Evolutionary conservation across 495 filamentous ascomycete species (phyloP).

Genomic region (Lepraria neglecta): DNA sequence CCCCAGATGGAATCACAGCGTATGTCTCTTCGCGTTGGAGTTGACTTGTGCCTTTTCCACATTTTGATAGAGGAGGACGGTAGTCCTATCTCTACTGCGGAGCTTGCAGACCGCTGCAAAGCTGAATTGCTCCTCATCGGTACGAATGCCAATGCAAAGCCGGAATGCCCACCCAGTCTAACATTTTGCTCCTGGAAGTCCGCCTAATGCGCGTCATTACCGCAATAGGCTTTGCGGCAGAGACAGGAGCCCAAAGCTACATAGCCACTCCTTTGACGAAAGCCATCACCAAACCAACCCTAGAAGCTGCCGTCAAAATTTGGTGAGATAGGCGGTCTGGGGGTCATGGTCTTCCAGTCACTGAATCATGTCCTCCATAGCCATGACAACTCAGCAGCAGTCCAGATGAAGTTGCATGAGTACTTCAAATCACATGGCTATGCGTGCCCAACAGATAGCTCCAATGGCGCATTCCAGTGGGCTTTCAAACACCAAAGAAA

Average conservation of each 20-base stretch:
- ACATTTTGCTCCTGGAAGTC: not conserved
- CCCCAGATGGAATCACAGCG: not conserved
- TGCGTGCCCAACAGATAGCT: not conserved
- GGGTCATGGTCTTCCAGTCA: not conserved
- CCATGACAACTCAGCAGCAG: not conserved
- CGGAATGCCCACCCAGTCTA: not conserved
- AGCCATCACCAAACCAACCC: constrained; percentile 1
- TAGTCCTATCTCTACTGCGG: not conserved
- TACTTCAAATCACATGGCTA: not conserved
- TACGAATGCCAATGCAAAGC: not conserved
- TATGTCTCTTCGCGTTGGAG: not conserved
- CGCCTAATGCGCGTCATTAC: constrained; percentile 4
- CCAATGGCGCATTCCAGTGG: not conserved
- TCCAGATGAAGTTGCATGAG: not conserved
- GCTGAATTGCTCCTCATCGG: not conserved
- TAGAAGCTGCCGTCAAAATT: constrained; percentile 5
- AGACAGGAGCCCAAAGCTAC: constrained; percentile 1
- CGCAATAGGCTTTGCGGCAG: constrained; percentile 7
- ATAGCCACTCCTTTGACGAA: constrained; percentile 5
- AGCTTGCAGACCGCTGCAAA: not conserved
- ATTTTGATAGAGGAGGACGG: not conserved
- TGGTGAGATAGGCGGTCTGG: not conserved
- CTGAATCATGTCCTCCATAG: not conserved
- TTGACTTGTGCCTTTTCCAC: not conserved
- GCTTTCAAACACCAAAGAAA: not conserved